These are phyloP conservation scores for Lyophyllum decastes DNA, from an alignment of 768 basidiomycete species.

Conservation along the genomic window DNA sequence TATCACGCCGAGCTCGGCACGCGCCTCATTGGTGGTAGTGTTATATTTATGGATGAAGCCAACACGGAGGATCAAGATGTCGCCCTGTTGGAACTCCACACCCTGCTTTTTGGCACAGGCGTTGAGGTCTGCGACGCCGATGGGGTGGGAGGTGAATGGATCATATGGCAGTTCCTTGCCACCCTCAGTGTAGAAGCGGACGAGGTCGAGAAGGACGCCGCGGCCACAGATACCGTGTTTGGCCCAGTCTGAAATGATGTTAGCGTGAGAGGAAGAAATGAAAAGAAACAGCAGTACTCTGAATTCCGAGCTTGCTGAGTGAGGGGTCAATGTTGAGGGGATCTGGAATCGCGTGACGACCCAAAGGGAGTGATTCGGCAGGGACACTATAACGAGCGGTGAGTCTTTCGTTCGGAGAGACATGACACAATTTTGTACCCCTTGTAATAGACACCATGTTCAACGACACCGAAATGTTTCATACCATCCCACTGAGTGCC, in stretches of 20 bases:
- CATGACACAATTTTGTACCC: conserved; percentile 38
- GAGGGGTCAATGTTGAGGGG: conserved; percentile 48
- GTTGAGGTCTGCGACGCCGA: conserved; percentile 52
- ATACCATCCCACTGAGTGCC: conserved; percentile 73
- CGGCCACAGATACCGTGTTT: conserved; percentile 70
- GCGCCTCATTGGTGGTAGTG: conserved; percentile 38
- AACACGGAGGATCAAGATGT: conserved; percentile 59
- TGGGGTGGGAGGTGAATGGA: conserved; percentile 56
- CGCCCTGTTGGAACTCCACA: conserved; percentile 56
- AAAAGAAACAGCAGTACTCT: conserved; percentile 28
- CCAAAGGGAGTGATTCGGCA: conserved; percentile 40
- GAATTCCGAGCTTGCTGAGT: conserved; percentile 59
- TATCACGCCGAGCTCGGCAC: conserved; percentile 38
- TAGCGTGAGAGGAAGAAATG: not conserved
- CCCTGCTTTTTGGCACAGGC: conserved; percentile 60
- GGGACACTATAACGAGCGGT: conserved; percentile 36
- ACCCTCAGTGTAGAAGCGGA: conserved; percentile 47
- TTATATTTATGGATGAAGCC: conserved; percentile 64
- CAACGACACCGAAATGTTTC: conserved; percentile 53
- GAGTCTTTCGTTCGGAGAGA: not conserved
- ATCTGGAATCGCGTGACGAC: conserved; percentile 45
- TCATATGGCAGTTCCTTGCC: conserved; percentile 52
- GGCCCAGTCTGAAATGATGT: conserved; percentile 47
- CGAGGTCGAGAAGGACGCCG: conserved; percentile 68
- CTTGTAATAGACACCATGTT: conserved; percentile 63